phyloP scores from a whole-genome alignment of 2,329 filamentous ascomycete genomes.

The Phialophora tarda region DNA sequence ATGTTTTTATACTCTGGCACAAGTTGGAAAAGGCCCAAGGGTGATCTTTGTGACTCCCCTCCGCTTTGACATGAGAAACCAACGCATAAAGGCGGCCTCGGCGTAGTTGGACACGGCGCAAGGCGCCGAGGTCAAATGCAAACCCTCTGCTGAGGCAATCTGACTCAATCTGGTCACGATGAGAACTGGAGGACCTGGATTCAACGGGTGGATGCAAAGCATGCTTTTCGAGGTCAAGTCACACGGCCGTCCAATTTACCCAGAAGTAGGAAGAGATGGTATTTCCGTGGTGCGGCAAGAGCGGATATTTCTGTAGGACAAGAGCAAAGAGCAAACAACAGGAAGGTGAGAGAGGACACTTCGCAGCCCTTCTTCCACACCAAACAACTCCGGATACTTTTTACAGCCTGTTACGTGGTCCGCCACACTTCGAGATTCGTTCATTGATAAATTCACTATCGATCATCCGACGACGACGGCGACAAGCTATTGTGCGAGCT shows the following conservation, averaged over 20 bases:
- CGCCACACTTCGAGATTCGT: background rate
- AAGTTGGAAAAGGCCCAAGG: background rate
- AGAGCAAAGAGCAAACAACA: conserved; percentile 18
- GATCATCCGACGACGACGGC: background rate
- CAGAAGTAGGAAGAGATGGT: background rate
- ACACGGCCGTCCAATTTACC: background rate
- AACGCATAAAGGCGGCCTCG: background rate
- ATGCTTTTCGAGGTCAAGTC: background rate
- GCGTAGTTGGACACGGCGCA: background rate
- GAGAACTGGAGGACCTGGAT: background rate
- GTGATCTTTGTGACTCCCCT: background rate
- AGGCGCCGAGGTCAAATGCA: background rate
- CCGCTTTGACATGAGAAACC: background rate
- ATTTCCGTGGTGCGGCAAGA: background rate
- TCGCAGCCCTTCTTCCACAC: background rate
- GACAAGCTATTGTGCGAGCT: background rate
- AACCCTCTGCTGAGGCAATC: background rate
- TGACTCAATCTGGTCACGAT: background rate
- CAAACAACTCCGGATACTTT: background rate
- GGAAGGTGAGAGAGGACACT: background rate
- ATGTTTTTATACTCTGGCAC: background rate
- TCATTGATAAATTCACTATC: background rate
- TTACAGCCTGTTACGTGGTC: too few species aligned
- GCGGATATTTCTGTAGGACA: conserved; percentile 12
- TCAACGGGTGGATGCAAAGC: background rate